A percentile compares a stretch with the other conserved stretches of the same genome.
Conservation (phyloP, 225 moss, liverwort and hornwort species). For the Bryum argenteum region DNA sequence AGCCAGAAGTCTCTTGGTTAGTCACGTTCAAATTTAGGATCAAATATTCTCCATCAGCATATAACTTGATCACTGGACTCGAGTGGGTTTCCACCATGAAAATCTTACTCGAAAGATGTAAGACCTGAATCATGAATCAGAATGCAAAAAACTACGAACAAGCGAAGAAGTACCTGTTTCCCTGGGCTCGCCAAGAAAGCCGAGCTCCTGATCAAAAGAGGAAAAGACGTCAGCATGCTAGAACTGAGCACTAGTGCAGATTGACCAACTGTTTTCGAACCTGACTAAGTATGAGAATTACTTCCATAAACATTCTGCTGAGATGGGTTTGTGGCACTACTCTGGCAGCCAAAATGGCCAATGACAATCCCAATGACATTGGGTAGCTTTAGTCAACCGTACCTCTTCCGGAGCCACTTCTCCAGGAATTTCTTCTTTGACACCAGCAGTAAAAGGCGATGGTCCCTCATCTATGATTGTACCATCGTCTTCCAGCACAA, state of each 20-base stretch:
- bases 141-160: neutral
- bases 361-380: neutral
- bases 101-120: neutral
- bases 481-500: conserved; percentile 61
- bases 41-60: conserved; percentile 15
- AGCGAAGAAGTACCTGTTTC: conserved; percentile 55
- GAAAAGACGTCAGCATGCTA: conserved; percentile 25
- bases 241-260: neutral
- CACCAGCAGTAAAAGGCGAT: conserved; percentile 23
- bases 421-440: conserved; percentile 52
- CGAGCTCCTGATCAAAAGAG: conserved; percentile 67
- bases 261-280: neutral
- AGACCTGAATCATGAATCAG: conserved; percentile 1
- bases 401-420: conserved; percentile 47
- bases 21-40: conserved; percentile 6
- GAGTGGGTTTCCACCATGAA: conserved; percentile 7
- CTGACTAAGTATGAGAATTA: neutral
- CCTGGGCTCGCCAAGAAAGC: conserved; percentile 75
- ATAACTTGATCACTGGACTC: neutral
- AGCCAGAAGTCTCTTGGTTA: conserved; percentile 20
- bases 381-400: conserved; percentile 16
- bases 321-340: neutral
- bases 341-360: conserved; percentile 6
- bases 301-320: too few species aligned
- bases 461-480: conserved; percentile 52